Evolutionary conservation across 2,329 filamentous ascomycete species (phyloP), one percentile per base, ranked within the genome.

Genomic region (Scorias spongiosa): DNA sequence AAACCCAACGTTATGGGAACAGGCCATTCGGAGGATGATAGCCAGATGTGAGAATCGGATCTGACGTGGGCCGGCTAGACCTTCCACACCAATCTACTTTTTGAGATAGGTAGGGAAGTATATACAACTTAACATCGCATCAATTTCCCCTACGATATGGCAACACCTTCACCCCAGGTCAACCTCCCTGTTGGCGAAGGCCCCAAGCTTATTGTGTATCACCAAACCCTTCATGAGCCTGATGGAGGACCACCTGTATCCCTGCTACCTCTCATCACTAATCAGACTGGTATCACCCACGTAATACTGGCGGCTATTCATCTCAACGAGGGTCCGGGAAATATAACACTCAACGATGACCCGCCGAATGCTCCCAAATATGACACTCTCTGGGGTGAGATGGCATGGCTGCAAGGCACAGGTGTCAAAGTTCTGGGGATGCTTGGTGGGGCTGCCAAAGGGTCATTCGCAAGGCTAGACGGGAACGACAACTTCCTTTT

Each of bases 251-350:
- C 65, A 29, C 73, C 74, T 49, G 69, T 80, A 48, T 79, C 77
- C 5, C 66, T 82, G 48, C 67, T 80, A 1, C 78, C 79, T 0
- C 66, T 82, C 37, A 58, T 79, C 43, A 68, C 68, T 36, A 68
- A 76, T 48, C 67, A 71, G 49, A 78, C 76, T 5, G 74, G 75
- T 8, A 64, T 78, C 41, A 93, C 88, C 0, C 88, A 95, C 64
- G 71, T 94, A 47, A 88, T 93, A 53, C 66, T 95, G 41, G 85
- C 84, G 5, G 87, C 88, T 10, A 77, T 95, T 47, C 88, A 95
- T 63, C 67, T 95, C 53, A 88, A 91, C 60, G 68, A 67, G 30
- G 69, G 73, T 5, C 77, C 83, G 1, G 69, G 69, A 8, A 70
- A 76, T 46, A 73, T 89, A 53, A 84, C 80, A 0, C 74, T 94